Percentiles rank a stretch among this genome's conserved stretches.
Evolutionary conservation across 495 filamentous ascomycete genomes (phyloP).

Genomic region (Talaromyces liani): DNA sequence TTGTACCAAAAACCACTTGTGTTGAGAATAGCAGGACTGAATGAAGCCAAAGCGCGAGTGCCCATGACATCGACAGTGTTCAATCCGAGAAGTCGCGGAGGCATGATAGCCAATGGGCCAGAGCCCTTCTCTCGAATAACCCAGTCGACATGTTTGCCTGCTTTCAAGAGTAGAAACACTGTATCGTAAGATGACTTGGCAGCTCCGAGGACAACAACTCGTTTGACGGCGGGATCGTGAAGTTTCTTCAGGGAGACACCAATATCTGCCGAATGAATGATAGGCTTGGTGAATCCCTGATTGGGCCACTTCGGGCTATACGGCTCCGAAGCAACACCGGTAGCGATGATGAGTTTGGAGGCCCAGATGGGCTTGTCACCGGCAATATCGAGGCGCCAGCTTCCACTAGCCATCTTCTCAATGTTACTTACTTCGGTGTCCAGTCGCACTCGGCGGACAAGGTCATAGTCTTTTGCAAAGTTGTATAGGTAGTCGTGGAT

Average conservation of each 20-base stretch:
- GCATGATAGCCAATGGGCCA: constrained; percentile 34
- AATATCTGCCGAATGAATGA: constrained; percentile 9
- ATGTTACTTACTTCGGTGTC: constrained; percentile 27
- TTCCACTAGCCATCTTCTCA: neutral
- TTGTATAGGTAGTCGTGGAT: constrained; percentile 15
- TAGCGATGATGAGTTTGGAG: constrained; percentile 59
- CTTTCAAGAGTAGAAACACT: constrained; percentile 13
- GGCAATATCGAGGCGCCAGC: neutral
- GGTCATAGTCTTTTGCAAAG: constrained; percentile 15
- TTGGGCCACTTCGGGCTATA: constrained; percentile 32
- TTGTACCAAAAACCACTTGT: constrained; percentile 9
- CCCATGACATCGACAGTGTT: constrained; percentile 12
- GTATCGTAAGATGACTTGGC: constrained; percentile 24
- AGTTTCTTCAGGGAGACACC: neutral
- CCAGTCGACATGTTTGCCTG: constrained; percentile 55
- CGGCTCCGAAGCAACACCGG: constrained; percentile 58
- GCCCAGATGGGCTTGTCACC: constrained; percentile 11
- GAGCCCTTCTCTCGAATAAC: constrained; percentile 63
- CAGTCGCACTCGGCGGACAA: constrained; percentile 13
- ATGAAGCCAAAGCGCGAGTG: constrained; percentile 9
- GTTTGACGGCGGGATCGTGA: neutral
- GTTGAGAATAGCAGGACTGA: constrained; percentile 17
- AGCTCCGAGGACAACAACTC: constrained; percentile 16
- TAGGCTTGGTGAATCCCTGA: constrained; percentile 3
- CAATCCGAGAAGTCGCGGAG: constrained; percentile 4